These are phyloP conservation scores for Aspergillus hiratsukae DNA, from an alignment of 2,329 filamentous ascomycete genomes.

Conservation along the genomic window DNA sequence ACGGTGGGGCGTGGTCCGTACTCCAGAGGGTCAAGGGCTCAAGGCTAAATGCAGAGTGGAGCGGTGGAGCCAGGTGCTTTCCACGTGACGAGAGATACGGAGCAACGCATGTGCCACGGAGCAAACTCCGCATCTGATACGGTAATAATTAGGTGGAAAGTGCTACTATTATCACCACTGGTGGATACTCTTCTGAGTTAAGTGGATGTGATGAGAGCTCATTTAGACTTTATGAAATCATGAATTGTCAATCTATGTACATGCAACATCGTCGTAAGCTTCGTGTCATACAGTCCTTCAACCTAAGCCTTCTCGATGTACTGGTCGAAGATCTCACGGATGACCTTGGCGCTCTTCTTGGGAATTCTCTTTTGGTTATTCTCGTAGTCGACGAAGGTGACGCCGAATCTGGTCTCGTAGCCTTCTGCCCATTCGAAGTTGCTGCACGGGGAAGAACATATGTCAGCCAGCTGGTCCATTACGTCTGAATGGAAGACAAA, in stretches of 20 bases:
- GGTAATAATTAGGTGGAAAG: not conserved
- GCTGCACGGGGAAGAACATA: constrained; percentile 31
- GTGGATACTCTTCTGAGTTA: too few species aligned
- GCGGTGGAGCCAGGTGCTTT: not conserved
- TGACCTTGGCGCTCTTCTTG: constrained; percentile 75
- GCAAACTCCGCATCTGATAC: not conserved
- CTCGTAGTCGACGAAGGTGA: constrained; percentile 76
- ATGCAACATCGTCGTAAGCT: not conserved
- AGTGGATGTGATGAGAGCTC: not conserved
- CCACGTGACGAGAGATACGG: not conserved
- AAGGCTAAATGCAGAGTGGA: not conserved
- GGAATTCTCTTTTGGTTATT: constrained; percentile 73
- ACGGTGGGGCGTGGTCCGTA: not conserved
- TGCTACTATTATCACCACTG: not conserved
- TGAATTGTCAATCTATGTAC: not conserved
- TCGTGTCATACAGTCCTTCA: not conserved
- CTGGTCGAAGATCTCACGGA: constrained; percentile 66
- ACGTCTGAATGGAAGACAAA: not conserved
- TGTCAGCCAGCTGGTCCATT: constrained; percentile 1
- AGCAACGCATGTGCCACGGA: not conserved
- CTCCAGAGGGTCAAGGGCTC: too few species aligned
- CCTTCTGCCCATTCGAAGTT: constrained; percentile 94
- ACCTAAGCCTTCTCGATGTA: constrained; percentile 59
- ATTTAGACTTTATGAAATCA: not conserved
- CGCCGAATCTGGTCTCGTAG: constrained; percentile 80